Base-by-base conservation (phyloP, 768 basidiomycete genomes). In the Podaxis sp. region DNA sequence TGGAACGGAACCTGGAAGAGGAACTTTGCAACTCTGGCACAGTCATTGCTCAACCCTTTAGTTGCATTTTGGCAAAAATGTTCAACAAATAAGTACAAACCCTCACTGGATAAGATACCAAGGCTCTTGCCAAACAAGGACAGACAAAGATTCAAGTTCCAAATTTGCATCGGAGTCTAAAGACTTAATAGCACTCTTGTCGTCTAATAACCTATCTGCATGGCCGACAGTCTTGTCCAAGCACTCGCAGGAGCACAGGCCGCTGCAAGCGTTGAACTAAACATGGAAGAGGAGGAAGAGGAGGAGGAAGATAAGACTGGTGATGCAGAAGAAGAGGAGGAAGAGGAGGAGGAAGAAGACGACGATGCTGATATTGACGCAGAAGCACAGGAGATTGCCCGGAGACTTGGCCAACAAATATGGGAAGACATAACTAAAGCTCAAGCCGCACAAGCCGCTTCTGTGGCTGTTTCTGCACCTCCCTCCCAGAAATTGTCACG, bases 361-460 rank as follows among this genome's bases (percentile, higher is more conserved):
- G 79, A 83, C 2, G 84, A 86, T 38, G 82, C 83, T 25, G 82
- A 82, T 66, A 81, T 82, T 23, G 83, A 86, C 25, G 88, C 87
- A 4, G 86, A 90, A 60, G 89, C 89, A 2, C 83, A 87, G 63
- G 89, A 87, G 66, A 89, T 90, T 65, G 88, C 88, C 4, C 80
- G 87, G 50, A 77, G 86, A 27, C 73, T 93, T 32, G 85, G 87
- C n/a, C 88, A 88, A 64, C 85, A 92, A 61, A 77, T 92, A 5
- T 87, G 85, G 83, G 90, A 89, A 2, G 88, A 90, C 65, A 87
- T 91, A 52, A 84, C 74, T 67, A 87, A 83, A 68, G 87, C 80
- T 4, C 84, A 81, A 62, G 81, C 80, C 3, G 80, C 71, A 42
- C 73, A 68, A 9, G 69, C 71, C 16, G 69, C 68, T 16, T 62